Evolutionary conservation across 495 filamentous ascomycete genomes (phyloP).

Genomic region (Aspergillus avenaceus): DNA sequence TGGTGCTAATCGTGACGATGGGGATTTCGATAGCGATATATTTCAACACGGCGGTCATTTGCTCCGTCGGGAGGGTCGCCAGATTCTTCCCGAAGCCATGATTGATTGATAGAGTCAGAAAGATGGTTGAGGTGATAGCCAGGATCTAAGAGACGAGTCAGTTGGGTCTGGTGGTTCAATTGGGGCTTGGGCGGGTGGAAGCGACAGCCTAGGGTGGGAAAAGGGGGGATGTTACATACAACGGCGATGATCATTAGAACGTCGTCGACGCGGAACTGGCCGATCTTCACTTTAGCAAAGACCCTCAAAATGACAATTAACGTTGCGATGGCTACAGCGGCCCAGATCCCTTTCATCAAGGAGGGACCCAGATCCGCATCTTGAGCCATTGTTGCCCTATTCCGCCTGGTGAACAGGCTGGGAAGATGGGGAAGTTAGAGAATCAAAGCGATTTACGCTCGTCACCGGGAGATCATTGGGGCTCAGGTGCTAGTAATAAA

Average conservation of each 20-base stretch:
- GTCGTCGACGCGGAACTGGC: constrained; percentile 31
- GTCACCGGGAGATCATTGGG: no score
- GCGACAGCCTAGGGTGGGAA: no score
- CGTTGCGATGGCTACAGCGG: constrained; percentile 25
- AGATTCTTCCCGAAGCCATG: constrained; percentile 31
- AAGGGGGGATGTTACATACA: constrained; percentile 14
- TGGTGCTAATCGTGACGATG: constrained; percentile 30
- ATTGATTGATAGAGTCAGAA: constrained; percentile 22
- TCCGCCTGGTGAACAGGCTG: background rate
- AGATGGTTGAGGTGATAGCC: constrained; percentile 22
- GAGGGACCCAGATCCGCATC: constrained; percentile 16
- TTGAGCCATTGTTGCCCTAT: background rate
- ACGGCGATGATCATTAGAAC: constrained; percentile 31
- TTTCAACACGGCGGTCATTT: constrained; percentile 23
- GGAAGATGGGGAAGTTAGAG: no score
- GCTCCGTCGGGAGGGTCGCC: background rate
- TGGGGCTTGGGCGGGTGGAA: no score
- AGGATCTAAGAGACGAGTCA: constrained; percentile 17
- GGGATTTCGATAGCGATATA: constrained; percentile 29
- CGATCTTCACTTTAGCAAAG: constrained; percentile 33
- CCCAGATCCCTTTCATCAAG: constrained; percentile 30
- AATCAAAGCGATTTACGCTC: no score
- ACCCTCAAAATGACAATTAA: constrained; percentile 31
- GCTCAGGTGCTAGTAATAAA: no score
- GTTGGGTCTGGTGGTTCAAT: no score